Conservation (phyloP, 2,329 filamentous ascomycete species). For the Calonectria montana region DNA sequence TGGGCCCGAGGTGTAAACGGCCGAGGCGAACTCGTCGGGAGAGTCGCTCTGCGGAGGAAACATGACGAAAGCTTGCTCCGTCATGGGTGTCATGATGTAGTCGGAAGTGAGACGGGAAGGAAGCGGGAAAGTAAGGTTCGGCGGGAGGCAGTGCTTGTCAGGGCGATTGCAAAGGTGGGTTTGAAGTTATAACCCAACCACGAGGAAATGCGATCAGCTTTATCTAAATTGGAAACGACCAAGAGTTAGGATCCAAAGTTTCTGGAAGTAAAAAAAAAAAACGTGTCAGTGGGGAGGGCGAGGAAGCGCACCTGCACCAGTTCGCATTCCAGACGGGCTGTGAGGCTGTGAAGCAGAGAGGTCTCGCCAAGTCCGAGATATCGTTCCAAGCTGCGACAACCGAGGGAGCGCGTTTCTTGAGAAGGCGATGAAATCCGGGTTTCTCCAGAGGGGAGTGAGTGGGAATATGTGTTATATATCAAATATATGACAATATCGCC, state of each 20-base stretch:
- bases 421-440: neutral
- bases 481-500: slow-evolving; percentile 11
- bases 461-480: neutral
- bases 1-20: slow-evolving; percentile 51
- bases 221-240: slow-evolving; percentile 33
- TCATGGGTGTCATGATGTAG: slow-evolving; percentile 45
- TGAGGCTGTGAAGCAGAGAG: slow-evolving; percentile 30
- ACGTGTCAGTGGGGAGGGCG: slow-evolving; percentile 20
- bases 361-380: slow-evolving; percentile 38
- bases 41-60: slow-evolving; percentile 45
- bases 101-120: slow-evolving; percentile 18
- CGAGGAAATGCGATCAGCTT: slow-evolving; percentile 38
- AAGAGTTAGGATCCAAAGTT: slow-evolving; percentile 29
- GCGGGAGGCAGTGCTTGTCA: slow-evolving; percentile 25
- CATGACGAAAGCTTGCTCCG: slow-evolving; percentile 44
- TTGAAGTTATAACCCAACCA: slow-evolving; percentile 34
- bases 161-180: slow-evolving; percentile 25
- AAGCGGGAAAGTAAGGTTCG: slow-evolving; percentile 14
- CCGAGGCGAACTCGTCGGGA: slow-evolving; percentile 53
- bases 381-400: slow-evolving; percentile 22
- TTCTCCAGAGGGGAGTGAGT: neutral
- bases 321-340: slow-evolving; percentile 41
- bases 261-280: slow-evolving; percentile 7
- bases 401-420: neutral
- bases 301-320: slow-evolving; percentile 39